Evolutionary conservation across 805 yeast species (phyloP).

Genomic region (Nakazawaea wickerhamii): DNA sequence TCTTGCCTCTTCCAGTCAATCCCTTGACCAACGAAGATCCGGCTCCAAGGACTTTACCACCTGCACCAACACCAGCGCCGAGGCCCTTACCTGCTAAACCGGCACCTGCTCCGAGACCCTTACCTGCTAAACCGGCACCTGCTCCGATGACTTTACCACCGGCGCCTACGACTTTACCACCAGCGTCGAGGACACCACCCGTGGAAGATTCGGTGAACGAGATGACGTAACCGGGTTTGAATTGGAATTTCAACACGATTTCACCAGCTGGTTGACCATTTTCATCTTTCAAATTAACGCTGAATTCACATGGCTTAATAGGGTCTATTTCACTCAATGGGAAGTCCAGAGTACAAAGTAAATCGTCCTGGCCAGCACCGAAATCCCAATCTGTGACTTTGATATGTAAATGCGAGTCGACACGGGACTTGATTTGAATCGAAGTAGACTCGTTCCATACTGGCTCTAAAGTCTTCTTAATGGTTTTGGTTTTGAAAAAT

Average conservation of each 20-base stretch:
- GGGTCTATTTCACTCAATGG: constrained; percentile 52
- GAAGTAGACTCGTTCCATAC: constrained; percentile 71
- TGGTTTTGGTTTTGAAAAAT: constrained; percentile 69
- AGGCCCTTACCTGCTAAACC: constrained; percentile 36
- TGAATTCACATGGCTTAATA: constrained; percentile 39
- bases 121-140: constrained; percentile 38
- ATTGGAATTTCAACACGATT: constrained; percentile 51
- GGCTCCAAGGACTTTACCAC: constrained; percentile 46
- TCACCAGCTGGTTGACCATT: constrained; percentile 58
- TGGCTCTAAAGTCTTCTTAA: constrained; percentile 89
- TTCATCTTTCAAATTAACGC: constrained; percentile 46
- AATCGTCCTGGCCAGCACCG: constrained; percentile 82
- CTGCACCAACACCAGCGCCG: constrained; percentile 40
- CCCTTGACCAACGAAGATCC: constrained; percentile 29
- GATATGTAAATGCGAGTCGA: constrained; percentile 50
- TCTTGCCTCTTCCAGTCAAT: constrained; percentile 11
- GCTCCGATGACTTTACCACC: constrained; percentile 28
- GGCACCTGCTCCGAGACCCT: constrained; percentile 36
- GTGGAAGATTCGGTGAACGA: constrained; percentile 33
- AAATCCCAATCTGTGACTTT: constrained; percentile 88
- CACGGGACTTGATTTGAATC: constrained; percentile 55
- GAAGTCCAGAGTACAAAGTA: constrained; percentile 60
- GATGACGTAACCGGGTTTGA: constrained; percentile 67
- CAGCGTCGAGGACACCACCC: constrained; percentile 20
- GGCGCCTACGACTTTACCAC: constrained; percentile 37